These are phyloP conservation scores for Verticillium isaacii DNA, from an alignment of 2,329 filamentous ascomycete species.

Conservation along the genomic window DNA sequence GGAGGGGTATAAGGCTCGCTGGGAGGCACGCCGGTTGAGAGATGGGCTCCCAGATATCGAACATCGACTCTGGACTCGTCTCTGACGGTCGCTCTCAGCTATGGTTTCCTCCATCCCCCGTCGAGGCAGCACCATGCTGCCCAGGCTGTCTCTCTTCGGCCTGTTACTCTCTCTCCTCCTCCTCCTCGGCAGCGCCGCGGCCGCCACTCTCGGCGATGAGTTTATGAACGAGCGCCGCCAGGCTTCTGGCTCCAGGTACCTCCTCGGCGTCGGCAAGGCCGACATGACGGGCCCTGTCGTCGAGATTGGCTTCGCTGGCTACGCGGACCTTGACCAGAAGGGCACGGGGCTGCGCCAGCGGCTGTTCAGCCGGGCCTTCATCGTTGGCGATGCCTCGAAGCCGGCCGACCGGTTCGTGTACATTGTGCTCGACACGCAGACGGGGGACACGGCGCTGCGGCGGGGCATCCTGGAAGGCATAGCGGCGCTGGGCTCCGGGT, in stretches of 20 bases:
- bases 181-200: not conserved
- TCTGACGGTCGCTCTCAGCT: not conserved
- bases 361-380: constrained; percentile 84
- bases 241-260: constrained; percentile 34
- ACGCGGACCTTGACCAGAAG: constrained; percentile 78
- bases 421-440: constrained; percentile 79
- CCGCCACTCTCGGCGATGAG: not conserved
- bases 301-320: constrained; percentile 87
- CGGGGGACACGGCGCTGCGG: constrained; percentile 83
- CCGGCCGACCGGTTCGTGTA: constrained; percentile 76
- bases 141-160: not conserved
- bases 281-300: constrained; percentile 72
- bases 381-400: constrained; percentile 65
- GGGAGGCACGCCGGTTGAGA: not conserved
- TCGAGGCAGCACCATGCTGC: not conserved
- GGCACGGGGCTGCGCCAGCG: constrained; percentile 83
- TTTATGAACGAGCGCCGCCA: not conserved
- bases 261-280: constrained; percentile 52
- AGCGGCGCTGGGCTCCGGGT: constrained; percentile 62
- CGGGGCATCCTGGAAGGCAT: constrained; percentile 81
- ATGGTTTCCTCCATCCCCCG: not conserved
- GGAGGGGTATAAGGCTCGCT: not conserved
- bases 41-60: not conserved
- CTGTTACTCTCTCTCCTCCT: not conserved
- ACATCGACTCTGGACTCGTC: not conserved